phyloP scores from a whole-genome alignment of 2,329 filamentous ascomycete genomes.

The Pseudogymnoascus sp. region DNA sequence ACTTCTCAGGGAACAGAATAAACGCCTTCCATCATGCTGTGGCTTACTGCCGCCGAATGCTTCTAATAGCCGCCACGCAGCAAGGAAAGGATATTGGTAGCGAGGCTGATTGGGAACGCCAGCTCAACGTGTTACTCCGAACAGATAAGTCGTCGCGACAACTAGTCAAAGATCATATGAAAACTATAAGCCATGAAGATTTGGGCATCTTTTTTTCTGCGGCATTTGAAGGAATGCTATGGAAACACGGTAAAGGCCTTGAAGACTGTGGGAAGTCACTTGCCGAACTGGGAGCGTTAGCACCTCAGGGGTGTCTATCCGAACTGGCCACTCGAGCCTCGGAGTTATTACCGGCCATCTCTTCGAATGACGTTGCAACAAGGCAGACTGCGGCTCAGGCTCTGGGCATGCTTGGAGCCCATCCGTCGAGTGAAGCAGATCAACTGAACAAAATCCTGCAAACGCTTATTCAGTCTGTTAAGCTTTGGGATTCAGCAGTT shows the following conservation, averaged over 20 bases:
- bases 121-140: constrained; percentile 63
- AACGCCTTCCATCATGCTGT: constrained; percentile 61
- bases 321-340: constrained; percentile 41
- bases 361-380: constrained; percentile 63
- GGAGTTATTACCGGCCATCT: constrained; percentile 52
- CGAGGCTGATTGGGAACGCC: constrained; percentile 77
- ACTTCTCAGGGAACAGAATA: constrained; percentile 35
- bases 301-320: constrained; percentile 43
- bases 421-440: constrained; percentile 40
- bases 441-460: constrained; percentile 37
- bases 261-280: constrained; percentile 46
- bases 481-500: constrained; percentile 45
- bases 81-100: constrained; percentile 32
- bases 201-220: constrained; percentile 42
- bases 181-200: constrained; percentile 32
- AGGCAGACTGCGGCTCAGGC: constrained; percentile 60
- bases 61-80: constrained; percentile 46
- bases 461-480: constrained; percentile 39
- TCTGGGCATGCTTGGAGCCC: constrained; percentile 69
- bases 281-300: constrained; percentile 44
- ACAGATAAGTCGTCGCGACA: constrained; percentile 59
- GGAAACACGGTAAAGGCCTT: constrained; percentile 31
- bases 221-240: constrained; percentile 49
- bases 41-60: constrained; percentile 56
- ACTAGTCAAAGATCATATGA: constrained; percentile 48